phyloP scores from a whole-genome alignment of 441 rosid species.

The Pelargonium australe region DNA sequence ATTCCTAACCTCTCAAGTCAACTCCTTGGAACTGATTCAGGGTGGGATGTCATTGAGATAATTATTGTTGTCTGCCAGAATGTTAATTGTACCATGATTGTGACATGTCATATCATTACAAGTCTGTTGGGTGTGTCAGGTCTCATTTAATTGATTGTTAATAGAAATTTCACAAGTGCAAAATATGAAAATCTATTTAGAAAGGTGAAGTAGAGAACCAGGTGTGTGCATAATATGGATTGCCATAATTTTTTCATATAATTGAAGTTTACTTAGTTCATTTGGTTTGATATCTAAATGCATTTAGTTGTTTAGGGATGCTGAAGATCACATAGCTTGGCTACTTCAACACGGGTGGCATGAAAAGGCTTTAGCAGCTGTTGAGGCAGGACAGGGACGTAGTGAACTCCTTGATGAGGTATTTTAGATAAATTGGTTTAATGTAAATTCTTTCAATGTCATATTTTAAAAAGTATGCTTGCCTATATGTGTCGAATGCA shows the following conservation, averaged over 20 bases:
- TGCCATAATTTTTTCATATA: neutral
- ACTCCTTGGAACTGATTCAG: neutral
- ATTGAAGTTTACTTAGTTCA: neutral
- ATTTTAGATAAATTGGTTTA: slow-evolving; percentile 13
- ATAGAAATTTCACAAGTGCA: neutral
- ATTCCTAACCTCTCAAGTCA: neutral
- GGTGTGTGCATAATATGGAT: neutral
- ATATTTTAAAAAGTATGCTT: neutral
- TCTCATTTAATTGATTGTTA: neutral
- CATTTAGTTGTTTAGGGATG: slow-evolving; percentile 52
- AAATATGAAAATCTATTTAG: slow-evolving; percentile 5
- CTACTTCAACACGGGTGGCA: slow-evolving; percentile 97
- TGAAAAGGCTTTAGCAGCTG: slow-evolving; percentile 98
- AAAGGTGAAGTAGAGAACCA: neutral
- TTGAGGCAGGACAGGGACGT: slow-evolving; percentile 92
- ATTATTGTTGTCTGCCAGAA: neutral
- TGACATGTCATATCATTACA: neutral
- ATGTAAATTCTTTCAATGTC: neutral
- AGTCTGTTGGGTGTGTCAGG: slow-evolving; percentile 2
- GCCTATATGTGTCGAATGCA: neutral
- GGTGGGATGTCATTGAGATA: neutral
- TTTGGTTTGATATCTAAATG: slow-evolving; percentile 15
- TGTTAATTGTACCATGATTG: neutral
- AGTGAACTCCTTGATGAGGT: slow-evolving; percentile 96
- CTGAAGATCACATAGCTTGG: slow-evolving; percentile 98